phyloP scores from a whole-genome alignment of 805 yeast species.

The Brettanomyces custersianus region DNA sequence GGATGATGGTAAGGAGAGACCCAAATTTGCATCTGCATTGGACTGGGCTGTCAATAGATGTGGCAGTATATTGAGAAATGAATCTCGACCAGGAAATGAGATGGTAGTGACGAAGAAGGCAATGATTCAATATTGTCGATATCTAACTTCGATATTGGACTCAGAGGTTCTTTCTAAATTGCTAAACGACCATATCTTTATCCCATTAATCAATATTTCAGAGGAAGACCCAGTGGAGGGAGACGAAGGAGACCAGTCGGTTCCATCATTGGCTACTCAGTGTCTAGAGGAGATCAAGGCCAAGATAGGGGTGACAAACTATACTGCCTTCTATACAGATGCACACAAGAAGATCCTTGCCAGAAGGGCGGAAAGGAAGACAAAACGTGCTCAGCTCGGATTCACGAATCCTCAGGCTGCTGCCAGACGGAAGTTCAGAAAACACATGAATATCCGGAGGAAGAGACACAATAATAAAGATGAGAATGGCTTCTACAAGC shows the following conservation, averaged over 20 bases:
- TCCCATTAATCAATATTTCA: slow-evolving; percentile 24
- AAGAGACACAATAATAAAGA: slow-evolving; percentile 70
- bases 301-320: slow-evolving; percentile 65
- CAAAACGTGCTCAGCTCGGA: slow-evolving; percentile 67
- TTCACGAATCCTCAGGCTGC: slow-evolving; percentile 72
- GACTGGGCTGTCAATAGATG: slow-evolving; percentile 59
- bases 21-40: slow-evolving; percentile 29
- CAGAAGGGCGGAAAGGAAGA: slow-evolving; percentile 68
- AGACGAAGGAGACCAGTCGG: slow-evolving; percentile 37
- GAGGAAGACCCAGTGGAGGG: slow-evolving; percentile 25
- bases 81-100: slow-evolving; percentile 41
- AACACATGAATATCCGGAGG: slow-evolving; percentile 67
- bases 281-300: slow-evolving; percentile 59
- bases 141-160: slow-evolving; percentile 41
- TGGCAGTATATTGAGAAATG: slow-evolving; percentile 57
- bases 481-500: slow-evolving; percentile 65
- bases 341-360: slow-evolving; percentile 53
- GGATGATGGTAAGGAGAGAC: slow-evolving; percentile 15
- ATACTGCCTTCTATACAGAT: slow-evolving; percentile 47
- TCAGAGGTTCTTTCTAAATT: slow-evolving; percentile 31
- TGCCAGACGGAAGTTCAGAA: slow-evolving; percentile 69
- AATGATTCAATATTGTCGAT: slow-evolving; percentile 61
- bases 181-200: slow-evolving; percentile 26
- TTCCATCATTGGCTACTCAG: slow-evolving; percentile 40
- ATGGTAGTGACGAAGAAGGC: slow-evolving; percentile 55